Base-by-base conservation (phyloP, 345 rosid species). In the Eucalyptus microcorys region DNA sequence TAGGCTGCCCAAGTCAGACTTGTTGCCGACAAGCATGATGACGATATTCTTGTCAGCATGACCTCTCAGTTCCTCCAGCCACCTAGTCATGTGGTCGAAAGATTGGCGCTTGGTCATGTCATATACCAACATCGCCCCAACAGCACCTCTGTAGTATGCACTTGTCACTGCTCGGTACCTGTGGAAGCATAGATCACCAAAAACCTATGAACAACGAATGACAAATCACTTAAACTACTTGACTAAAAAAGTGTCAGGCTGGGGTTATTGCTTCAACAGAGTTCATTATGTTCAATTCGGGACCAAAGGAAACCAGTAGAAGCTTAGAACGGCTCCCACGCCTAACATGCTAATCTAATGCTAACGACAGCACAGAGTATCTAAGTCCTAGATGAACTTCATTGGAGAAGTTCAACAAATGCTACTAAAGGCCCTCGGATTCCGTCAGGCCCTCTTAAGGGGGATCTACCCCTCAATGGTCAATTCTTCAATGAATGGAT, bases 41-140 rank as follows among this genome's bases (percentile, higher is more conserved):
- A 95, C 94, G 48, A 95, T 96, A 92, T 94, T 96, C 91, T 96
- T 96, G 89, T 96, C 97, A 3, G 96, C 98, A 47, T 96, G 97
- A 27, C 97, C 97, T 90, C 98, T 90, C 88, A 96, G 90, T 87
- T 96, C 98, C 59, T 96, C 98, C 7, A 96, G 93, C 97, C 98
- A 95, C 87, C 96, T 94, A 3, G 94, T 94, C 98, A 95, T 95
- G 94, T 96, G 96, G 71, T 96, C 97, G 8, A 95, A 96, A 17
- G 98, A 96, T 88, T 95, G 98, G 45, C 98, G 95, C 91, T 96
- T 95, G 10, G 97, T 93, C 98, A 96, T 95, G 95, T 96, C 98
- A 19, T 95, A 96, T 6, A 96, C 96, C 89, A 96, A 42, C 97
- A 96, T 95, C 43, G 97, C 98, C 57, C 98, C 98, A 15, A 95